Evolutionary conservation across 805 yeast genomes (phyloP).

Genomic region (Scheffersomyces ergatensis): DNA sequence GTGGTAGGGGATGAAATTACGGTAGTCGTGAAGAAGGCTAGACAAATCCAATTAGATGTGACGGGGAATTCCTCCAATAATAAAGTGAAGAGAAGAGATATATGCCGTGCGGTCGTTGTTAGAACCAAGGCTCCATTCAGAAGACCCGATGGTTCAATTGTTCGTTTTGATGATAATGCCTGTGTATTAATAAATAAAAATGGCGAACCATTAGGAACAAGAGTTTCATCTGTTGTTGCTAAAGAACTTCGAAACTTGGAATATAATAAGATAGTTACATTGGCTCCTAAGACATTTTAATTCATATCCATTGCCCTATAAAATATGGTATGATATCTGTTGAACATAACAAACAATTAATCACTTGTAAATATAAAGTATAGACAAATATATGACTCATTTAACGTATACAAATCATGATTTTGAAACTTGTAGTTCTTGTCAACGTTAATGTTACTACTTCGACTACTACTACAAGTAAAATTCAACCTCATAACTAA

Average conservation of each 20-base stretch:
- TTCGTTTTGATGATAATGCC: constrained; percentile 93
- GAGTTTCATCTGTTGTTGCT: constrained; percentile 88
- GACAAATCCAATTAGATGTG: constrained; percentile 66
- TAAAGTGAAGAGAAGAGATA: constrained; percentile 91
- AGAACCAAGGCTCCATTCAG: constrained; percentile 78
- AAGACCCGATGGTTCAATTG: constrained; percentile 83
- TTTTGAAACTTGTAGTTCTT: too few relatives aligned
- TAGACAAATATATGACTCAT: too few relatives aligned
- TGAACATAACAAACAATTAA: too few relatives aligned
- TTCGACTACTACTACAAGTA: too few relatives aligned
- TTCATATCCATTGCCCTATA: too few relatives aligned
- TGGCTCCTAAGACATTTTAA: constrained; percentile 70
- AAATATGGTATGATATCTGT: too few relatives aligned
- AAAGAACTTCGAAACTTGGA: constrained; percentile 83
- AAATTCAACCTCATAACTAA: too few relatives aligned
- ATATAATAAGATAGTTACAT: constrained; percentile 79
- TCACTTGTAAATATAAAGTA: too few relatives aligned
- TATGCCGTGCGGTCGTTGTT: constrained; percentile 92
- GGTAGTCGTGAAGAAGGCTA: constrained; percentile 90
- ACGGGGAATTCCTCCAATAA: constrained; percentile 71
- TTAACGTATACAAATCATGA: too few relatives aligned
- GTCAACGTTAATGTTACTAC: too few relatives aligned
- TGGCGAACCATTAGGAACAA: constrained; percentile 91
- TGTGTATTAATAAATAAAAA: constrained; percentile 92
- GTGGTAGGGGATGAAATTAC: constrained; percentile 89